Evolutionary conservation across 2,329 filamentous ascomycete species (phyloP), one percentile per base, ranked within the genome.

Genomic region (Penicillium sp.): DNA sequence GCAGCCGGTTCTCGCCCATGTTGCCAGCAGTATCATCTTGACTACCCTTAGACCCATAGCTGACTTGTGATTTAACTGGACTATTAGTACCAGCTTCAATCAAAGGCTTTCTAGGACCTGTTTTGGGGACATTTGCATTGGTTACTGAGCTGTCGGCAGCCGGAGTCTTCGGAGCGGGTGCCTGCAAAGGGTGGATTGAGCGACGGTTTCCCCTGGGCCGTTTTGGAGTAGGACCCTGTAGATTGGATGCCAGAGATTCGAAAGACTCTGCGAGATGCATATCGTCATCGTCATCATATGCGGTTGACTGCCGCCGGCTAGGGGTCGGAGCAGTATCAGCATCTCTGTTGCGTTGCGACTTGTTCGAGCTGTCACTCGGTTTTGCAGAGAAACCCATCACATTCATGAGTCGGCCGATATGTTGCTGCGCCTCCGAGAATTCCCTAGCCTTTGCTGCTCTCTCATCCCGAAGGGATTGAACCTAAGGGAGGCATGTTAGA

Each of bases 381-480:
- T 69, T 65, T 4, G 69, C 59, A 5, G 70, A 68, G 54, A 76
- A 75, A 1, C 73, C 74, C 74, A 76, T 77, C 1, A 77, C 73
- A 15, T 64, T 67, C 75, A 78, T 77, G 4, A 77, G 58, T 12
- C 73, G 70, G 14, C 71, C 66, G 22, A 76, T 77, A 48, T 77
- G 73, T 55, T 77, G 72, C 54, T 76, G 75, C 1, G 75, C 75
- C 57, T 76, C 74, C 1, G 72, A 74, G 38, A 77, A 76, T 56
- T 78, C 75, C 10, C 73, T 71, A 20, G 74, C 73, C 61, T 77
- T 77, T 10, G 71, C 65, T 20, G 73, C 69, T 41, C 74, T 68
- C 52, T 76, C 73, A 39, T 74, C 69, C 14, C 70, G 72, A 39
- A 76, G 63, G 28, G 69, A 68, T 63, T 75, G 73, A 12, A 76